Percentiles rank a stretch among this genome's conserved stretches.
Conservation (phyloP, 2,329 filamentous ascomycete genomes). For the Claviceps spartinae region DNA sequence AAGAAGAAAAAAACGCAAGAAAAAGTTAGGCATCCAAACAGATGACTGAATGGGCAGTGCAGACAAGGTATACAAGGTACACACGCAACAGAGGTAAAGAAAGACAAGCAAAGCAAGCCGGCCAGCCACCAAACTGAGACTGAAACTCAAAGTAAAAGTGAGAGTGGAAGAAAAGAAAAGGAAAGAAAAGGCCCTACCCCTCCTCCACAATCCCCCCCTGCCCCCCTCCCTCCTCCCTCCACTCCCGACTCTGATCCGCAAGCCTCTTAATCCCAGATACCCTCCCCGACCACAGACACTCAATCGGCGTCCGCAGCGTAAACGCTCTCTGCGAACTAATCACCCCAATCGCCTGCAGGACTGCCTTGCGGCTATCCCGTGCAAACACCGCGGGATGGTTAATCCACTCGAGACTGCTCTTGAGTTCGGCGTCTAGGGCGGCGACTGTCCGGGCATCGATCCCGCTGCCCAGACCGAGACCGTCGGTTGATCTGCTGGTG, state of each 20-base stretch:
- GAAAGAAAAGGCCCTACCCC: conserved; percentile 23
- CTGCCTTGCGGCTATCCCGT: conserved; percentile 85
- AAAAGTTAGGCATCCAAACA: background rate
- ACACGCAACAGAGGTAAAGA: too few relatives aligned
- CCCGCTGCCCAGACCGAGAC: conserved; percentile 50
- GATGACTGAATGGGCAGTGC: background rate
- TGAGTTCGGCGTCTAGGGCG: conserved; percentile 81
- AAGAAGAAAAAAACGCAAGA: background rate
- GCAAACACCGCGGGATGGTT: conserved; percentile 91
- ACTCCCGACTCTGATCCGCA: conserved; percentile 75
- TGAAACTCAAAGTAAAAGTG: too few relatives aligned
- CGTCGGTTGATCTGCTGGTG: conserved; percentile 41
- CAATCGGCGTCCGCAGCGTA: conserved; percentile 81
- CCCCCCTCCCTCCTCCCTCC: conserved; percentile 76
- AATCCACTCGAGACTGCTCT: conserved; percentile 91
- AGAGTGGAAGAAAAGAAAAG: background rate
- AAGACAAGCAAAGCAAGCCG: too few relatives aligned
- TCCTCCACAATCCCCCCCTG: conserved; percentile 51
- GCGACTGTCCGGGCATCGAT: conserved; percentile 73
- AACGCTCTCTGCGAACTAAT: conserved; percentile 90
- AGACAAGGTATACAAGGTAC: too few relatives aligned
- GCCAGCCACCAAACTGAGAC: too few relatives aligned
- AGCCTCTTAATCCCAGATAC: conserved; percentile 69
- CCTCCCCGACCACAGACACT: conserved; percentile 76
- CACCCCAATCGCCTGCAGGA: conserved; percentile 90